A percentile compares a stretch with the other conserved stretches of the same genome.
Evolutionary conservation across 768 basidiomycete genomes (phyloP).

Genomic region (Termitomyces sp.): DNA sequence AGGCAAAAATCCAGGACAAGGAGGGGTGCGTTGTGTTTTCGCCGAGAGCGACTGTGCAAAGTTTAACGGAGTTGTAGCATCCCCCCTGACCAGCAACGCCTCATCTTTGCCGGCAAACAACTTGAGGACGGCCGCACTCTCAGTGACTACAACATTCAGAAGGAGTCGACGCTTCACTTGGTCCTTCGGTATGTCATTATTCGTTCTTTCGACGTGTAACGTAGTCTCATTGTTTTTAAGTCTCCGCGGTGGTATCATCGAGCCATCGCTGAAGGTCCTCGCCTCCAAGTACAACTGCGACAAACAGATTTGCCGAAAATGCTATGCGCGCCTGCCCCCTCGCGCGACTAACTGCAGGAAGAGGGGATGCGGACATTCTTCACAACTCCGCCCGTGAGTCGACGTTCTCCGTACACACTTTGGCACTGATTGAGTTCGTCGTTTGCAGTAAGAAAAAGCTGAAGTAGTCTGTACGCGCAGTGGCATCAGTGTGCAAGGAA

Average conservation of each 20-base stretch:
- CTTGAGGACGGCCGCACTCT: slow-evolving; percentile 97
- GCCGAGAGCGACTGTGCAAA: too few species aligned
- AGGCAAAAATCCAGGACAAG: slow-evolving; percentile 63
- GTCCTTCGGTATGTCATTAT: slow-evolving; percentile 78
- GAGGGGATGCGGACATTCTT: slow-evolving; percentile 86
- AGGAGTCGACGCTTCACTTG: slow-evolving; percentile 96
- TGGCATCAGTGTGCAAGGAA: not conserved
- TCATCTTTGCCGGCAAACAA: slow-evolving; percentile 98
- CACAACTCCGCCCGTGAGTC: slow-evolving; percentile 86
- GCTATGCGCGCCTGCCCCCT: slow-evolving; percentile 98
- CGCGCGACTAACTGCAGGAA: slow-evolving; percentile 99
- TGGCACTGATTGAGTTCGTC: not conserved
- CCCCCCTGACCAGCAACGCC: slow-evolving; percentile 90
- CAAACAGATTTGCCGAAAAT: slow-evolving; percentile 99
- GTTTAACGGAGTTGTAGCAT: slow-evolving; percentile 41
- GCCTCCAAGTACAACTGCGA: slow-evolving; percentile 99
- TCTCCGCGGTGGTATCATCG: slow-evolving; percentile 97
- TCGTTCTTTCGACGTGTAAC: not conserved
- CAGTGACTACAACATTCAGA: slow-evolving; percentile 97
- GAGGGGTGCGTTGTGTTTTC: slow-evolving; percentile 37
- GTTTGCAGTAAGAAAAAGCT: slow-evolving; percentile 16
- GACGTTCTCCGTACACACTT: not conserved
- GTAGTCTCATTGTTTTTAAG: slow-evolving; percentile 28
- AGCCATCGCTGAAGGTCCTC: slow-evolving; percentile 96
- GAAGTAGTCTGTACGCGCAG: slow-evolving; percentile 14